phyloP scores from a whole-genome alignment of 106 monocot genomes.

The Xerophyta viscosa region DNA sequence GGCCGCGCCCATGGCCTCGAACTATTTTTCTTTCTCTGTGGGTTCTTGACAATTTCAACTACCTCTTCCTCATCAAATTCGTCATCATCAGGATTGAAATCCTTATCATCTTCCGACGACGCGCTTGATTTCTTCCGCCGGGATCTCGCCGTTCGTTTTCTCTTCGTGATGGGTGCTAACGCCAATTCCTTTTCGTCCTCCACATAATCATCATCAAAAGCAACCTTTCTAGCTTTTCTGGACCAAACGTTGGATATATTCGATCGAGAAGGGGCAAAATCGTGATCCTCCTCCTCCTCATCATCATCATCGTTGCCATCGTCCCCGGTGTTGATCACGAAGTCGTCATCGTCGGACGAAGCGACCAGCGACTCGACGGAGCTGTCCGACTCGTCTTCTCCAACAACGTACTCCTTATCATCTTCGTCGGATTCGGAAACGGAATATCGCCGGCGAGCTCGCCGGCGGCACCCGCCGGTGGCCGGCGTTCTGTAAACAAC shows the following conservation, averaged over 20 bases:
- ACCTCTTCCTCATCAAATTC: slow-evolving; percentile 15
- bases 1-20: slow-evolving; percentile 10
- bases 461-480: slow-evolving; percentile 15
- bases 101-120: slow-evolving; percentile 2
- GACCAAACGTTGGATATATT: background rate
- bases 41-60: slow-evolving; percentile 1
- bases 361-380: slow-evolving; percentile 13
- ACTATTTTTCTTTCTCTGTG: slow-evolving; percentile 6
- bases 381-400: slow-evolving; percentile 18
- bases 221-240: background rate
- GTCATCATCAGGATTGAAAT: slow-evolving; percentile 9
- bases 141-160: background rate
- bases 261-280: slow-evolving; percentile 6
- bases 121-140: background rate
- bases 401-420: slow-evolving; percentile 19
- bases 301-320: too few species aligned
- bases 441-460: background rate
- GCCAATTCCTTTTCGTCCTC: slow-evolving; percentile 5
- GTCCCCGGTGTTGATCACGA: too few species aligned
- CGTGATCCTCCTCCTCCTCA: slow-evolving; percentile 7
- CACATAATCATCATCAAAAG: background rate
- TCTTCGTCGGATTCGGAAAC: background rate
- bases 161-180: background rate
- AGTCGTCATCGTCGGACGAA: too few species aligned
- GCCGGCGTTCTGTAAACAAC: slow-evolving; percentile 12